Base-by-base conservation (phyloP, 2,329 filamentous ascomycete species). In the Chaetomium strumarium region DNA sequence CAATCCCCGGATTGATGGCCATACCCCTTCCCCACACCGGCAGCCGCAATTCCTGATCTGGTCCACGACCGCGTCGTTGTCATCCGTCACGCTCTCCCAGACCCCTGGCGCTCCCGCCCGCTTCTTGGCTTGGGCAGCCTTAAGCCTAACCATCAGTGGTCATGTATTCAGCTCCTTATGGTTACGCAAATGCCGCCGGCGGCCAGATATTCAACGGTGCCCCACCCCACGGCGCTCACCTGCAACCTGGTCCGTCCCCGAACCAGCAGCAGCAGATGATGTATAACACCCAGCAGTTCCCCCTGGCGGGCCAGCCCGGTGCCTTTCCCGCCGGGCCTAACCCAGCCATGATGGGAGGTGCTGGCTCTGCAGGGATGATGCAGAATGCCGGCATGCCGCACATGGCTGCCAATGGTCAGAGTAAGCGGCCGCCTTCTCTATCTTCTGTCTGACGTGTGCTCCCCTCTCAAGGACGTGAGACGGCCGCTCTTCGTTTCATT, bases 311-410 rank as follows among this genome's bases (percentile, higher is more conserved):
- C 52, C 78, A 80, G 64, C 71, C 55, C 41, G 58, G 69, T 54
- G 69, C 66, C 57, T 81, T 79, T 60, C 72, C 72, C 46, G 73
- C 73, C 44, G 75, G 71, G 58, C 74, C 74, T 48, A 79, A 77
- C 59, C 70, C 73, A 47, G 61, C 63, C 56, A 65, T 78, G 67
- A 79, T 82, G 76, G 80, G 80, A 73, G 69, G 70, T 58, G 68
- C 68, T 58, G 76, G 74, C 38, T 73, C 75, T 69, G 74, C 72
- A 68, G 78, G 75, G 63, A 83, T 84, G 79, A 83, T 84, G 80
- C 80, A 79, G 69, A 81, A 76, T 65, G 68, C 77, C 61, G 75
- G 70, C 64, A 80, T 82, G 77, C 75, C 74, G 58, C 77, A 78
- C 65, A 81, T 82, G 77, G 71, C 72, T 59, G 68, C 75, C 58